These are phyloP conservation scores for Dothidotthia symphoricarpi DNA, from an alignment of 2,329 filamentous ascomycete genomes.

Conservation along the genomic window DNA sequence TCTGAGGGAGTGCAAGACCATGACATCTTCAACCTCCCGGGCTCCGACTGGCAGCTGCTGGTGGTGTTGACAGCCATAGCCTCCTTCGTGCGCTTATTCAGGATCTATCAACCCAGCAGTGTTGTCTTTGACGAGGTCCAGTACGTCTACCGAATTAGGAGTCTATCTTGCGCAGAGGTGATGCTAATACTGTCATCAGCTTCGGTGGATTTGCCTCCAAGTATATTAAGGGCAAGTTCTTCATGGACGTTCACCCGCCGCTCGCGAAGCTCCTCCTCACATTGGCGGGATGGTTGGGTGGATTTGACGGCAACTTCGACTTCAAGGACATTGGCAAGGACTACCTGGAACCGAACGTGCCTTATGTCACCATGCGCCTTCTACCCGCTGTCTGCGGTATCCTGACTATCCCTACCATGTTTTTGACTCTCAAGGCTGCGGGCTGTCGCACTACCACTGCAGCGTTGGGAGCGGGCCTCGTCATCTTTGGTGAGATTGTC, in stretches of 20 bases:
- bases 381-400: constrained; percentile 88
- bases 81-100: constrained; percentile 79
- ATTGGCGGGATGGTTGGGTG: constrained; percentile 88
- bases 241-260: constrained; percentile 99
- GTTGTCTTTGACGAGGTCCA: constrained; percentile 99
- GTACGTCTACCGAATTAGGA: constrained; percentile 57
- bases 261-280: constrained; percentile 96
- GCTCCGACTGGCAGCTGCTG: constrained; percentile 78
- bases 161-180: no score
- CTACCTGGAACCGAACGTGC: constrained; percentile 89
- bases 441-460: constrained; percentile 87
- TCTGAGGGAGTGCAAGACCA: constrained; percentile 82
- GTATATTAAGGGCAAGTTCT: constrained; percentile 99
- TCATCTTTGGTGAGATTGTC: constrained; percentile 74
- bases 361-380: constrained; percentile 96
- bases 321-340: constrained; percentile 99
- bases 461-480: constrained; percentile 74
- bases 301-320: constrained; percentile 93
- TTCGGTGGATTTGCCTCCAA: constrained; percentile 98
- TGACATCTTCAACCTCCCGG: constrained; percentile 84
- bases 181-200: constrained; percentile 50
- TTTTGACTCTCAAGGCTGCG: constrained; percentile 85
- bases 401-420: constrained; percentile 85
- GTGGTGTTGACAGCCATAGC: constrained; percentile 71
- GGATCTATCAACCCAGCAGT: constrained; percentile 92